Base-by-base conservation (phyloP, 75 land plant genomes). In the Cupressus sempervirens region DNA sequence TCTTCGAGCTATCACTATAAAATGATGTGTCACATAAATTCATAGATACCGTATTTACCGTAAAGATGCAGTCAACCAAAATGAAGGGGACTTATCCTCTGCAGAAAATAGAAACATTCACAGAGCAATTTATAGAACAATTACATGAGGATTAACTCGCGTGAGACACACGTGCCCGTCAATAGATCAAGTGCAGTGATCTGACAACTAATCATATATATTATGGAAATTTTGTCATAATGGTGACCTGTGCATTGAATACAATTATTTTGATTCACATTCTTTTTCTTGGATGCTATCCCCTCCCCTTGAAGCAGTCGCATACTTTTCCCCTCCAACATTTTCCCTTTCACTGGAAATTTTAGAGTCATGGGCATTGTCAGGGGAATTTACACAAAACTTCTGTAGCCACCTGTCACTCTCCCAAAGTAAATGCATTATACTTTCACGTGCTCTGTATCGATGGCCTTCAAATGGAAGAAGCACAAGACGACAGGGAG, bases 381-480 rank as follows among this genome's bases (percentile, higher is more conserved):
- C 81, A 5, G 81, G 81, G 32, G 81, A 43, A 53, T 89, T 92
- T 10, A 90, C 89, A 91, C 96, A 94, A 76, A 90, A 91, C 83
- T 91, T 94, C 79, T 93, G 92, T 62, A 96, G 88, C 98, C 99
- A 97, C 70, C 95, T 89, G 48, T 97, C 95, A 43, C 90, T 92
- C 88, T 97, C 99, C 98, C 98, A 97, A 10, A 97, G 92, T 65
- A 90, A 90, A 87, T 97, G 99, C 99, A 96, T 94, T 72, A 97
- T 92, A 80, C 96, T 97, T 85, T 97, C 99, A 38, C 97, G 83
- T 45, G 92, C 93, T 82, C 88, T 86, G 85, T 94, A 97, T 36
- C 98, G 96, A 88, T 97, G 99, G 87, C 99, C 96, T 86, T 97
- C 96, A 80, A 88, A 90, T 16, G 98, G 99, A 87, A 96, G 98